Conservation (phyloP, 1,284 basidiomycete species). For the Crucibulum parvulum region DNA sequence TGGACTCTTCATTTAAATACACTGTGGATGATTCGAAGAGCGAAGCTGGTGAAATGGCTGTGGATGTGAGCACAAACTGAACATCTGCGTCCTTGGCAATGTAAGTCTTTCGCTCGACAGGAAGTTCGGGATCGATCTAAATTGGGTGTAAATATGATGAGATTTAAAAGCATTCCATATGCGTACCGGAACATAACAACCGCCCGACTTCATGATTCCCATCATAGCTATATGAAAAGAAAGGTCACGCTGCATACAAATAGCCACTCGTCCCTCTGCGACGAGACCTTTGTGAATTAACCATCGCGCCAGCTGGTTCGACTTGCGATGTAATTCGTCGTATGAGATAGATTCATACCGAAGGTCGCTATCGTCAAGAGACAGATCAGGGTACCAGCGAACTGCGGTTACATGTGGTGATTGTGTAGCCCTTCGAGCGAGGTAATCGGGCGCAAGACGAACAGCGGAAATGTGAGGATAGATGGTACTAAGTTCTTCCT, state of each 20-base stretch:
- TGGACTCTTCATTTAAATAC: conserved; percentile 31
- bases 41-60: conserved; percentile 25
- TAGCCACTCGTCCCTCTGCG: conserved; percentile 51
- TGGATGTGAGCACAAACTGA: conserved; percentile 47
- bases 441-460: conserved; percentile 45
- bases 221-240: conserved; percentile 53
- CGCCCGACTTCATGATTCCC: conserved; percentile 57
- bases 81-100: conserved; percentile 54
- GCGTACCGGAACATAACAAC: conserved; percentile 60
- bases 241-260: conserved; percentile 53
- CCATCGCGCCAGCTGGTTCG: conserved; percentile 53
- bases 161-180: conserved; percentile 1
- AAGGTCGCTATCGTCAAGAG: conserved; percentile 19
- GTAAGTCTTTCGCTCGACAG: conserved; percentile 52
- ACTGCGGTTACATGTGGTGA: conserved; percentile 41
- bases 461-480: conserved; percentile 27
- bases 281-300: conserved; percentile 44
- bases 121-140: conserved; percentile 61
- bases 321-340: conserved; percentile 40
- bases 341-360: conserved; percentile 41
- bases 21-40: conserved; percentile 39
- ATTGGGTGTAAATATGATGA: not conserved
- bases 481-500: conserved; percentile 29
- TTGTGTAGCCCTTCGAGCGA: conserved; percentile 34
- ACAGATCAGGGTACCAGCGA: conserved; percentile 46